phyloP scores from a whole-genome alignment of 208 protist genomes.

The Acanthamoeba rhysodes region DNA sequence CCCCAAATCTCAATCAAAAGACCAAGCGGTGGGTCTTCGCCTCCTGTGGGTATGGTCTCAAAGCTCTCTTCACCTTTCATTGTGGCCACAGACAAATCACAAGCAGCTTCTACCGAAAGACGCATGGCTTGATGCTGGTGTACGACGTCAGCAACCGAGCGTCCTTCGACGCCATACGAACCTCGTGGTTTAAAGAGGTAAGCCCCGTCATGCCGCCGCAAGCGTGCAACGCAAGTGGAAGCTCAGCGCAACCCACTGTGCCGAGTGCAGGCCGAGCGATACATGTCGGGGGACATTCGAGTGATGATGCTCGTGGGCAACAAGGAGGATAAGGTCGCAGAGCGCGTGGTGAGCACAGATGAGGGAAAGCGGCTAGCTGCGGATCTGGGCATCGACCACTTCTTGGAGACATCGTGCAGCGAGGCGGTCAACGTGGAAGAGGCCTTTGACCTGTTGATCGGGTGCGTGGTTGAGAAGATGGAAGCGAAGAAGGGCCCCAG shows the following conservation, averaged over 20 bases:
- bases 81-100: neutral
- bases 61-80: neutral
- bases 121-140: neutral
- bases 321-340: neutral
- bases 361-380: neutral
- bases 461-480: neutral
- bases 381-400: neutral
- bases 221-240: neutral
- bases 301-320: slow-evolving; percentile 24
- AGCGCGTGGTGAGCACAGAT: neutral
- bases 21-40: too few relatives aligned
- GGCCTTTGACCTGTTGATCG: neutral
- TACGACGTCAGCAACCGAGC: neutral
- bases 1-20: neutral
- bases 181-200: neutral
- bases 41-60: neutral
- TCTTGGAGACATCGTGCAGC: neutral
- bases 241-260: neutral
- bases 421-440: slow-evolving; percentile 8
- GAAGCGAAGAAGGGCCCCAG: neutral
- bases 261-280: neutral
- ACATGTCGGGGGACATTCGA: neutral
- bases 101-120: neutral
- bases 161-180: neutral
- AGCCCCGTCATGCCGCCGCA: neutral